Conservation (phyloP, 2,329 filamentous ascomycete species). For the Parascedosporium putredinis region DNA sequence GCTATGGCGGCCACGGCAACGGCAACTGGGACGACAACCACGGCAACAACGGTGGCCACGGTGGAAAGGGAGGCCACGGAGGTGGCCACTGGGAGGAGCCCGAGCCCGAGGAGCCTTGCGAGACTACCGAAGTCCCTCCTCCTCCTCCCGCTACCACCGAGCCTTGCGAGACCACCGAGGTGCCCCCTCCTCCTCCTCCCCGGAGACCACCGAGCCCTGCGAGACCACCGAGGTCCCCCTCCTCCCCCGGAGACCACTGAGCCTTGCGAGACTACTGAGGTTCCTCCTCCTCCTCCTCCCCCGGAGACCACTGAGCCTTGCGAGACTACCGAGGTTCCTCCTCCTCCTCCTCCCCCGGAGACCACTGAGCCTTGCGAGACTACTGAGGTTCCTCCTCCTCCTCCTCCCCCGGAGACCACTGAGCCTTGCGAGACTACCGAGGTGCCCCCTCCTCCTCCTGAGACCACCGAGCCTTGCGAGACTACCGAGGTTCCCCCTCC, state of each 20-base stretch:
- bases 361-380: neutral
- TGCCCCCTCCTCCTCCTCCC: slow-evolving; percentile 7
- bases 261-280: neutral
- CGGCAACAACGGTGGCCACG: neutral
- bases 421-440: neutral
- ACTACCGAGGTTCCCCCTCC: neutral
- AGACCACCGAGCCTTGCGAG: neutral
- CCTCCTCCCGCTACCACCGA: slow-evolving; percentile 7
- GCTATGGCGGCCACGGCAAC: neutral
- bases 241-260: slow-evolving; percentile 9
- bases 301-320: slow-evolving; percentile 7
- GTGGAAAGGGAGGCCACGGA: neutral
- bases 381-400: neutral
- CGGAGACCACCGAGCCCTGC: neutral
- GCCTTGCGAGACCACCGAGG: slow-evolving; percentile 5
- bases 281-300: slow-evolving; percentile 8
- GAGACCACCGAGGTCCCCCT: neutral
- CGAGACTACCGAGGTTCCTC: neutral
- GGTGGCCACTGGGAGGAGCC: neutral
- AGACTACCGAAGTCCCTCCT: neutral
- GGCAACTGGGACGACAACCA: neutral
- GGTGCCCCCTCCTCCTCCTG: neutral
- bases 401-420: neutral
- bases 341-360: neutral
- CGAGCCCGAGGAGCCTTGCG: neutral